A percentile compares a stretch with the other conserved stretches of the same genome.
phyloP scores from a whole-genome alignment of 805 yeast species.

The Wickerhamiella lipophila region DNA sequence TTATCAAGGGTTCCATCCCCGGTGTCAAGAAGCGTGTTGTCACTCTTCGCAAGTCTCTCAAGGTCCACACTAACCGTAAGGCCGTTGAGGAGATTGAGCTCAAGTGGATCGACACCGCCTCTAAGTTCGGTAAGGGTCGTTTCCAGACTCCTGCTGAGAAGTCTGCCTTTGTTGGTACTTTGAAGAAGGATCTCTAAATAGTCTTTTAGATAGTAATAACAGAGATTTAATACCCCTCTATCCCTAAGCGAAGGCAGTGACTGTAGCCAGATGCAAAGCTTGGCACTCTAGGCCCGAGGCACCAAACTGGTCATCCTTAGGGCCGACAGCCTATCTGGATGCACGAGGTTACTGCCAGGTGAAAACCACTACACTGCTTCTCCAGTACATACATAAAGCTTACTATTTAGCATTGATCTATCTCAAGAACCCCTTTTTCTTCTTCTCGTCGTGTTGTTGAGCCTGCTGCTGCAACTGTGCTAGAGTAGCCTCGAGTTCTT shows the following conservation, averaged over 20 bases:
- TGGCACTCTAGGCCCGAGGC: too few species aligned
- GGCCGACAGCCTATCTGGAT: too few species aligned
- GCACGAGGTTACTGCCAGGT: too few species aligned
- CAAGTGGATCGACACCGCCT: conserved; percentile 99
- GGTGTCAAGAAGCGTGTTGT: conserved; percentile 99
- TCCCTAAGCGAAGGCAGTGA: too few species aligned
- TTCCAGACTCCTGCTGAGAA: conserved; percentile 99
- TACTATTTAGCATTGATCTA: background rate
- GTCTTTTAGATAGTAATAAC: background rate
- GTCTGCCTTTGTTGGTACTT: conserved; percentile 98
- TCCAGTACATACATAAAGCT: too few species aligned
- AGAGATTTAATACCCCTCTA: background rate
- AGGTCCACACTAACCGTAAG: conserved; percentile 95
- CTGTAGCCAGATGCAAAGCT: too few species aligned
- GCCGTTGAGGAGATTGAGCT: conserved; percentile 92
- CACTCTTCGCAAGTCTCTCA: conserved; percentile 96
- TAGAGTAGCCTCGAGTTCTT: conserved; percentile 83
- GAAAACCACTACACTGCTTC: too few species aligned
- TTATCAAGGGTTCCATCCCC: conserved; percentile 98
- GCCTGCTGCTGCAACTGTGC: conserved; percentile 39
- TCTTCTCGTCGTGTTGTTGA: conserved; percentile 16
- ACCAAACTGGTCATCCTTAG: too few species aligned
- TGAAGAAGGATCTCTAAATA: conserved; percentile 78
- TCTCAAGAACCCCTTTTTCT: conserved; percentile 13
- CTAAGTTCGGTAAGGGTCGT: conserved; percentile 99